These are phyloP conservation scores for Macadamia tetraphylla DNA, from an alignment of 164 flowering plant genomes.

Conservation along the genomic window DNA sequence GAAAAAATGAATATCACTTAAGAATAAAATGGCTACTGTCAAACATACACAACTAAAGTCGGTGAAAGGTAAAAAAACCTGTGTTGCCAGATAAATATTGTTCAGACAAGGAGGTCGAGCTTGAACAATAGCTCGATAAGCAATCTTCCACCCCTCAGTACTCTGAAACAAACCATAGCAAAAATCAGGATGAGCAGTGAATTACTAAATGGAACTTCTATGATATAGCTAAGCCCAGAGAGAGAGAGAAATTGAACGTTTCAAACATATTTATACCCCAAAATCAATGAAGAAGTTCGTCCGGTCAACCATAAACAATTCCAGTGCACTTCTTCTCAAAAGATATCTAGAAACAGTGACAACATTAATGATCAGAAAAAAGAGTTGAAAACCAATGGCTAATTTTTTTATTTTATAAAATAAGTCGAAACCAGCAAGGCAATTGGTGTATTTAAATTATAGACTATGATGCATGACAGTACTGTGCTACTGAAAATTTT, in stretches of 20 bases:
- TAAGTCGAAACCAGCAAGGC: neutral
- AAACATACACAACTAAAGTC: neutral
- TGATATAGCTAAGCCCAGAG: neutral
- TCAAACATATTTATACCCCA: constrained; percentile 48
- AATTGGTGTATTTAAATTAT: neutral
- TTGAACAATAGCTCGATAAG: constrained; percentile 91
- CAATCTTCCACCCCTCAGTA: constrained; percentile 79
- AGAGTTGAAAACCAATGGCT: neutral
- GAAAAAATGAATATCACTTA: constrained; percentile 17
- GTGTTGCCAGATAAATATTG: constrained; percentile 91
- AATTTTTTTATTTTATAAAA: neutral
- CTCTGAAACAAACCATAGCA: constrained; percentile 34
- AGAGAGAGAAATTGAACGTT: neutral
- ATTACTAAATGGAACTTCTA: neutral
- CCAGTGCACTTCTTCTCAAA: constrained; percentile 92
- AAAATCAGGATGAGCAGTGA: neutral
- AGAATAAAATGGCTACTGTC: neutral
- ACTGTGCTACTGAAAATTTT: too few relatives aligned
- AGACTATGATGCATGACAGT: too few relatives aligned
- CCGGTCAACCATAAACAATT: constrained; percentile 93
- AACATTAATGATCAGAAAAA: constrained; percentile 5
- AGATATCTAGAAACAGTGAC: constrained; percentile 59
- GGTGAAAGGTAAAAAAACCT: constrained; percentile 41
- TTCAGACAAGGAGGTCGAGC: constrained; percentile 88
- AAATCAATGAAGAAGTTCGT: constrained; percentile 98